Percentiles rank a stretch among this genome's conserved stretches.
These are phyloP conservation scores for Escallonia herrerae DNA, from an alignment of 129 eudicot species.

Conservation along the genomic window DNA sequence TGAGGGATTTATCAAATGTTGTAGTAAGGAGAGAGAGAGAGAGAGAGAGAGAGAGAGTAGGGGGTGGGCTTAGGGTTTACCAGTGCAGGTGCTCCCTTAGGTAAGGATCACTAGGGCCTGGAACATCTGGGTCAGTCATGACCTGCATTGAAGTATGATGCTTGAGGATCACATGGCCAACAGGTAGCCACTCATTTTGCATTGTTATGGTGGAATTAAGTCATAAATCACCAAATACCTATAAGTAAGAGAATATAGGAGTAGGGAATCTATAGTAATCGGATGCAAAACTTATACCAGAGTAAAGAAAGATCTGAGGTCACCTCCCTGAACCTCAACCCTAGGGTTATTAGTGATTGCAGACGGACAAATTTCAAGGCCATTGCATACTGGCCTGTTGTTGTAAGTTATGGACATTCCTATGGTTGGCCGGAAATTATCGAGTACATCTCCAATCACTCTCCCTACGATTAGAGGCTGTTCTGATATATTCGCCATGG, in stretches of 20 bases:
- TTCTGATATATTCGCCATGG: slow-evolving; percentile 14
- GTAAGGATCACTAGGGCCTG: slow-evolving; percentile 52
- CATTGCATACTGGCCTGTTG: slow-evolving; percentile 37
- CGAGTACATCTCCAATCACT: slow-evolving; percentile 56
- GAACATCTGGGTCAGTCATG: slow-evolving; percentile 51
- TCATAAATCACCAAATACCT: too few species aligned
- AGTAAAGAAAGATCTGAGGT: slow-evolving; percentile 47
- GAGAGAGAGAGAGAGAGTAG: too few species aligned
- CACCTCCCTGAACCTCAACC: slow-evolving; percentile 39
- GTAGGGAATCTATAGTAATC: background rate
- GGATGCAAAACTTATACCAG: slow-evolving; percentile 19
- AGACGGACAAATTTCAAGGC: slow-evolving; percentile 50
- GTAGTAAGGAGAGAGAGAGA: too few species aligned
- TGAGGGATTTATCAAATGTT: too few species aligned
- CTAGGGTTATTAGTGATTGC: slow-evolving; percentile 26
- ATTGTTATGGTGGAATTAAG: too few species aligned
- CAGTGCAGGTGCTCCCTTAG: slow-evolving; percentile 51
- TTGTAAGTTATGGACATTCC: slow-evolving; percentile 23
- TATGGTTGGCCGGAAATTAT: slow-evolving; percentile 25
- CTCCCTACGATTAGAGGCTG: slow-evolving; percentile 45
- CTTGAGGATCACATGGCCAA: background rate
- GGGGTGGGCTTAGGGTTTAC: slow-evolving; percentile 3
- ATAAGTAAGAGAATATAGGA: background rate
- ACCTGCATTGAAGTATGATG: slow-evolving; percentile 14
- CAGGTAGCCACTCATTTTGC: background rate